These are phyloP conservation scores for Tetradesmus obliquus DNA, from an alignment of 139 green algal species.

Conservation along the genomic window DNA sequence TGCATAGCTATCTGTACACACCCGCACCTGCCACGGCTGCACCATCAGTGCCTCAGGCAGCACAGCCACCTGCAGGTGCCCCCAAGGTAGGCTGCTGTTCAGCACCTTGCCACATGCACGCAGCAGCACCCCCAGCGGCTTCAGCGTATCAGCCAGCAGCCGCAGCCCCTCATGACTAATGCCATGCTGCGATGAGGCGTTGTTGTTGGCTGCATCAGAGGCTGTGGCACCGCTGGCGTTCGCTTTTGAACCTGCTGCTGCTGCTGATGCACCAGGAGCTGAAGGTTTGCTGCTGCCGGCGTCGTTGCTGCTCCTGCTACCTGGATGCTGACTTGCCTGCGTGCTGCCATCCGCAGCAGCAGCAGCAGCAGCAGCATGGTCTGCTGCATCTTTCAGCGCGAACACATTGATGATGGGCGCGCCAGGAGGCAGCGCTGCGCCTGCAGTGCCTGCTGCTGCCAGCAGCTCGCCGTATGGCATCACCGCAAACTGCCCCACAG, in stretches of 20 bases:
- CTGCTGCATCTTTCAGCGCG: background rate
- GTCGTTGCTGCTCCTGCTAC: background rate
- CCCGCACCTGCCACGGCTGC: background rate
- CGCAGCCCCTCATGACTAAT: background rate
- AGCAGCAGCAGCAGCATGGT: background rate
- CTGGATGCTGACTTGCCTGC: background rate
- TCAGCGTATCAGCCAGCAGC: conserved; percentile 21
- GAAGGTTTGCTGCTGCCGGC: background rate
- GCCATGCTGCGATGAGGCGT: background rate
- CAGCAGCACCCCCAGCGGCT: conserved; percentile 37
- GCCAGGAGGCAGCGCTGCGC: background rate
- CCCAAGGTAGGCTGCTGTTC: conserved; percentile 21
- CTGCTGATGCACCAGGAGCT: background rate
- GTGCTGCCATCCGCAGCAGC: background rate
- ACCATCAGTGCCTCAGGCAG: conserved; percentile 6
- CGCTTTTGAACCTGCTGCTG: background rate
- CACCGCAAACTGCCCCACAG: conserved; percentile 42
- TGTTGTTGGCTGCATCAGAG: too few species aligned
- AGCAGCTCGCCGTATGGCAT: conserved; percentile 14
- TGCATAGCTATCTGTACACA: background rate
- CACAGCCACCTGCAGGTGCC: conserved; percentile 37
- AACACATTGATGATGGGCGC: conserved; percentile 22
- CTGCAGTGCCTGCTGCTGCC: background rate
- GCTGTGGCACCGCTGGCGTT: background rate
- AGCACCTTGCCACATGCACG: conserved; percentile 27